These are phyloP conservation scores for Sindora glabra DNA, from an alignment of 306 rosid species.

Conservation along the genomic window DNA sequence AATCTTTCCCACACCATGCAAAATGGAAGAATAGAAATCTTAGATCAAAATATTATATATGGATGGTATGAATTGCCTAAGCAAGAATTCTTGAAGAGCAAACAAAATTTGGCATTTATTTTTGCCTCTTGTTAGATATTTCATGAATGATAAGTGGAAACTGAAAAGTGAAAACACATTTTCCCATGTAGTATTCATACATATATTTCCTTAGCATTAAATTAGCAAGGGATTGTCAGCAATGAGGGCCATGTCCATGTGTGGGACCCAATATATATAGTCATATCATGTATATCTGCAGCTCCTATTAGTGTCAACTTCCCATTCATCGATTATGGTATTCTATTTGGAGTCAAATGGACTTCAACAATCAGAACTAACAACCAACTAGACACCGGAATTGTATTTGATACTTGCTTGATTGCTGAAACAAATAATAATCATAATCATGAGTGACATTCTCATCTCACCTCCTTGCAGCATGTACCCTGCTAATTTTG, in stretches of 20 bases:
- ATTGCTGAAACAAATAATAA: conserved; percentile 3
- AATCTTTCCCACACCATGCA: background rate
- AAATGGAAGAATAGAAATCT: too few species aligned
- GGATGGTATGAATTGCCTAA: too few species aligned
- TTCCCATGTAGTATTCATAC: background rate
- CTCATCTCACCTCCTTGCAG: conserved; percentile 95
- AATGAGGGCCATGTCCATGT: background rate
- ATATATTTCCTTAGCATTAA: background rate
- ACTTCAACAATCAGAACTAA: background rate
- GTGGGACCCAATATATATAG: too few species aligned
- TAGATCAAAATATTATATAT: too few species aligned
- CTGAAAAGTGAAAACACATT: too few species aligned
- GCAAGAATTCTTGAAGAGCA: too few species aligned
- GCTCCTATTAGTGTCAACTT: background rate
- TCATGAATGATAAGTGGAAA: too few species aligned
- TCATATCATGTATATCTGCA: background rate
- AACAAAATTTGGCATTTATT: background rate
- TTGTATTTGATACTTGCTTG: too few species aligned
- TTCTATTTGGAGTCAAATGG: background rate
- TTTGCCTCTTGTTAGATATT: background rate
- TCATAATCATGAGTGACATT: conserved; percentile 7
- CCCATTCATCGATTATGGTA: background rate
- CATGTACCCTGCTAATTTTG: conserved; percentile 74
- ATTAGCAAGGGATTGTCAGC: background rate
- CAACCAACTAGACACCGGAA: too few species aligned